Evolutionary conservation across 805 yeast genomes (phyloP), one percentile per base, ranked within the genome.

Genomic region (Hanseniaspora meyeri): DNA sequence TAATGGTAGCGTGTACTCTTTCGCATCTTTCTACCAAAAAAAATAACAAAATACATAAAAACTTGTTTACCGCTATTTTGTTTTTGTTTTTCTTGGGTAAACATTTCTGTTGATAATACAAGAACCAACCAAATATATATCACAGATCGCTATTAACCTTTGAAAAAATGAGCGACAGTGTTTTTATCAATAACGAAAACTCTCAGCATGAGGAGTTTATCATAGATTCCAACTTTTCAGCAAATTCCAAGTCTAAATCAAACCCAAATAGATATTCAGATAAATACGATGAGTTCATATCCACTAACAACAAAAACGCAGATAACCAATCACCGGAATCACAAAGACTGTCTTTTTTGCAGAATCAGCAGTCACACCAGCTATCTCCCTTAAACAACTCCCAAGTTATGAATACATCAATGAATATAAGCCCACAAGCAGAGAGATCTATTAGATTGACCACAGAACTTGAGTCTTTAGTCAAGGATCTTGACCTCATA

Each of bases 401-500:
- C 3, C 39, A 46, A 16, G 17, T 46, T 16, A 46, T 54, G 37
- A 48, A 54, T n/a, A 54, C 49, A 37, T 54, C 52, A 20, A 63
- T 60, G 49, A 53, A 46, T 24, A 53, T 53, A 11, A 53, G 51
- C 19, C 57, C 57, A 27, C 57, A 53, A 34, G 42, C 43, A 39
- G 72, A 68, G 51, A 65, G 66, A 54, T 69, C 68, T 38, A 63
- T 62, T 34, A 58, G 65, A 31, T 65, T 69, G 14, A 65, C 71
- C 2, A 60, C 60, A 32, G 69, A 69, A 49, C 53, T 69, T 34
- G 68, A 64, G 59, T 60, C 64, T 24, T 50, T 69, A n/a, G 60
- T 73, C 39, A 66, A 66, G 19, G 74, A 76, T 52, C 64, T 80
- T n/a, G 72, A 75, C 51, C 62, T 63, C 4, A 72, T 79, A 10